Base-by-base conservation (phyloP, 768 basidiomycete species). In the Trametes meyenii region DNA sequence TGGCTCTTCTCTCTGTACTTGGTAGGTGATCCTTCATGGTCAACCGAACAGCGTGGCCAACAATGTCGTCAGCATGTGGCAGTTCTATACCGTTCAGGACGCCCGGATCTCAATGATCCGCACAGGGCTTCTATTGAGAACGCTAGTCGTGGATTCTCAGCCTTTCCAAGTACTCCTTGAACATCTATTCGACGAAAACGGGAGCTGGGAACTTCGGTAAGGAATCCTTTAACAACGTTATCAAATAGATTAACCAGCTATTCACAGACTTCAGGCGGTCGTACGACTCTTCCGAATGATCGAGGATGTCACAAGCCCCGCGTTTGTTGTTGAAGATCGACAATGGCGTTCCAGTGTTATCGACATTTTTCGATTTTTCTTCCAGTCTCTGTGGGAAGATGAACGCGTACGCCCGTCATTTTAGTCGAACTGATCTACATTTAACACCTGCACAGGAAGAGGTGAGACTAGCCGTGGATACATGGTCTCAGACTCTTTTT, bases 271-370 rank as follows among this genome's bases (percentile, higher is more conserved):
- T 8, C 72, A 79, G 29, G 80, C 82, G 12, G 74, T 83, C 23
- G 78, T 77, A 23, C 82, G 82, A 5, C 70, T 90, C 14, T 90
- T 90, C 71, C 82, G 83, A 24, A 80, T 92, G 55, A 74, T 90
- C 21, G 72, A 87, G 36, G 89, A 91, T 65, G 78, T 87, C 8
- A 87, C 82, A 11, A 87, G 81, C 62, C 84, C 86, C 0, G 77
- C 79, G 0, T 88, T 90, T 67, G 70, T 74, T 36, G 78, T 88
- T 3, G 86, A 87, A 62, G 86, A 82, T 55, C 78, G 85, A 16
- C 86, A 88, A 69, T 90, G 89, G 88, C 79, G 83, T 17, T 80
- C 85, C 2, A 85, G 81, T 55, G 78, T 90, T 16, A 76, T 79
- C 12, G 80, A 82, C 44, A 74, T 90, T 52, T 87, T 90, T 67